Evolutionary conservation across 2,329 filamentous ascomycete species (phyloP).

Genomic region (Fusarium veterinarium): DNA sequence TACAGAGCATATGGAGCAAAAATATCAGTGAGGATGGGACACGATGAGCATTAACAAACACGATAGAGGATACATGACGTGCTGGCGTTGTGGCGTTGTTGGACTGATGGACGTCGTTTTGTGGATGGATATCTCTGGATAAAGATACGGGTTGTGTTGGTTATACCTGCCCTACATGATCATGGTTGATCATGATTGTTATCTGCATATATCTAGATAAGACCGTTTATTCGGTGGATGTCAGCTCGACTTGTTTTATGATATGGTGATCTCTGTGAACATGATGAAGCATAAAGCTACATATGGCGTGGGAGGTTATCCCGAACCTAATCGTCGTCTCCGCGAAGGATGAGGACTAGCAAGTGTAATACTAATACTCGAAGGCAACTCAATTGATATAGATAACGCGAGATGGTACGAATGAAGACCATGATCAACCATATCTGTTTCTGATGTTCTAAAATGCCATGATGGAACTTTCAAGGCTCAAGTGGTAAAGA

Average conservation of each 20-base stretch:
- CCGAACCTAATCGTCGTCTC: background rate
- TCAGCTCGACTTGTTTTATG: background rate
- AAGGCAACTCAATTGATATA: background rate
- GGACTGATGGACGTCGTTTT: background rate
- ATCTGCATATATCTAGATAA: slow-evolving; percentile 21
- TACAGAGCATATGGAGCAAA: slow-evolving; percentile 1
- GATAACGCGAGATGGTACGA: background rate
- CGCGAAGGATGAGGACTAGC: too few species aligned
- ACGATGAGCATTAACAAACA: slow-evolving; percentile 18
- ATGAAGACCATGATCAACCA: background rate
- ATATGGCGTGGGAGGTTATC: background rate
- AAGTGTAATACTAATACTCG: background rate
- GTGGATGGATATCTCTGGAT: background rate
- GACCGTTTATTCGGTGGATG: background rate
- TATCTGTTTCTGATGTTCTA: too few species aligned
- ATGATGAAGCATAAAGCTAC: background rate
- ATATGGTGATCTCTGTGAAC: background rate
- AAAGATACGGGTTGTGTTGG: background rate
- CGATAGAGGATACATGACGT: slow-evolving; percentile 27
- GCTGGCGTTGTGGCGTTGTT: slow-evolving; percentile 27
- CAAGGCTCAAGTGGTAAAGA: too few species aligned
- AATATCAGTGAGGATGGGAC: background rate
- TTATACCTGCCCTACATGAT: slow-evolving; percentile 2
- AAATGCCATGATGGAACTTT: background rate
- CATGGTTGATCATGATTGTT: background rate